These are phyloP conservation scores for Blastomyces silverae DNA, from an alignment of 2,329 filamentous ascomycete species.

Conservation along the genomic window DNA sequence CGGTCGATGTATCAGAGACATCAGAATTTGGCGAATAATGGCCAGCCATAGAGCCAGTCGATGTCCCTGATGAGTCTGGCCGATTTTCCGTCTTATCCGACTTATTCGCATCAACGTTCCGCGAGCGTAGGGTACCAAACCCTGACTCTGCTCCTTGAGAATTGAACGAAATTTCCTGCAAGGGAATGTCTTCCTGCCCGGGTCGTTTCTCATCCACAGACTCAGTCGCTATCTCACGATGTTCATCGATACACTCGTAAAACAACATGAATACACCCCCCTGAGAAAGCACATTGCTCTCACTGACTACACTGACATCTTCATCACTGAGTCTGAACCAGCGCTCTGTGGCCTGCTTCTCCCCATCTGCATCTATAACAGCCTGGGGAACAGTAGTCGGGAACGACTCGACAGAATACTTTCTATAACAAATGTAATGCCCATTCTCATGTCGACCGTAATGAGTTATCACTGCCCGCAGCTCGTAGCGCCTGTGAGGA, in stretches of 20 bases:
- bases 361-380: conserved; percentile 30
- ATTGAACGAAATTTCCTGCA: conserved; percentile 4
- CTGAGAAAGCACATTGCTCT: conserved; percentile 65
- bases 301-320: conserved; percentile 65
- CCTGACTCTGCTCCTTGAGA: neutral
- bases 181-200: conserved; percentile 23
- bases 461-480: conserved; percentile 81
- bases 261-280: conserved; percentile 95
- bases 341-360: conserved; percentile 42
- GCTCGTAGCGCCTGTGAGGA: conserved; percentile 54
- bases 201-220: conserved; percentile 23
- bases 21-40: conserved; percentile 3
- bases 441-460: conserved; percentile 89
- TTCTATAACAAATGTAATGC: conserved; percentile 88
- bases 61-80: conserved; percentile 5
- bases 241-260: conserved; percentile 65
- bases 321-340: conserved; percentile 96
- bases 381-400: conserved; percentile 30
- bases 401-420: conserved; percentile 48
- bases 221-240: conserved; percentile 17
- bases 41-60: neutral
- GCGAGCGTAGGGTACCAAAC: neutral
- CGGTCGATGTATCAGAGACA: conserved; percentile 11
- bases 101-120: neutral
- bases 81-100: neutral